Evolutionary conservation across 106 monocot species (phyloP).

Genomic region (Triglochin maritima): DNA sequence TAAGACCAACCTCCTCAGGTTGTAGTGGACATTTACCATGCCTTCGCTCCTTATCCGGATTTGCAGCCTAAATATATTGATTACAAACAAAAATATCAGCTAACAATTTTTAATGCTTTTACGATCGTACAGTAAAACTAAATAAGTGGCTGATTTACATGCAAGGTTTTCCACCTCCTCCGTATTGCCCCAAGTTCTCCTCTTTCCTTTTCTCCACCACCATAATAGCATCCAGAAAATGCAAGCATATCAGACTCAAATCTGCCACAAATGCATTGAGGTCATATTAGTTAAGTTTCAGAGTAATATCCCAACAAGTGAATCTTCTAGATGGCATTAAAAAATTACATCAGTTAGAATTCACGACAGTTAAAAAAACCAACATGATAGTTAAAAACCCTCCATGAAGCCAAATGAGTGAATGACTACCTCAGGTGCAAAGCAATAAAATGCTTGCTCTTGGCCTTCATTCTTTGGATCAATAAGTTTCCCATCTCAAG

Average conservation of each 20-base stretch:
- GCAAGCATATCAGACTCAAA: slow-evolving; percentile 27
- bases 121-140: no score
- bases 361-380: no score
- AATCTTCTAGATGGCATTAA: no score
- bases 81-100: no score
- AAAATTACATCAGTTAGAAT: no score
- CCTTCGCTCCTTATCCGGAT: slow-evolving; percentile 67
- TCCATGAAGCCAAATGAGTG: neutral
- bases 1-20: slow-evolving; percentile 72
- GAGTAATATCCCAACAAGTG: no score
- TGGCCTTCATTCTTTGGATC: slow-evolving; percentile 52
- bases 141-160: slow-evolving; percentile 29
- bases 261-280: neutral
- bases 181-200: slow-evolving; percentile 17
- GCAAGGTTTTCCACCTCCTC: slow-evolving; percentile 18
- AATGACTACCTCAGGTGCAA: slow-evolving; percentile 49
- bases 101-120: no score
- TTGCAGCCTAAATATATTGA: slow-evolving; percentile 25
- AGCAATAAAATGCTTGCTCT: slow-evolving; percentile 58
- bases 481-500: slow-evolving; percentile 50
- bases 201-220: slow-evolving; percentile 18
- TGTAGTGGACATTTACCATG: slow-evolving; percentile 78
- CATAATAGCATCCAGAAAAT: slow-evolving; percentile 26
- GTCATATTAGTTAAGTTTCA: no score
- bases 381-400: neutral